Conservation (phyloP, 768 basidiomycete species). For the Rhodotorula diobovata region DNA sequence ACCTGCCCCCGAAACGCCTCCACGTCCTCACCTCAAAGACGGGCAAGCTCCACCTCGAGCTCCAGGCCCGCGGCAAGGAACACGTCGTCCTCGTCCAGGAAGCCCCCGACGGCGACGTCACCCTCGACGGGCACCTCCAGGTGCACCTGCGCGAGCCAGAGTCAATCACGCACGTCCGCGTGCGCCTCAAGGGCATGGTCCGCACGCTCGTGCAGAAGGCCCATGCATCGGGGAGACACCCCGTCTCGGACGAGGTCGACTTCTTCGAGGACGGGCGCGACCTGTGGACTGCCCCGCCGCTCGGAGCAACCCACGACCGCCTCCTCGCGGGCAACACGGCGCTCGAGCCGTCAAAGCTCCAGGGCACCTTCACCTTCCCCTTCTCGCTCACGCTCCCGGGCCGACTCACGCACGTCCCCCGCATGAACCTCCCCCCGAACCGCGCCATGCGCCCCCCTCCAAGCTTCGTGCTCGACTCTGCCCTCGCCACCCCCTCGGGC, state of each 20-base stretch:
- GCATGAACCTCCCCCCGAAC: not conserved
- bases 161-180: constrained; percentile 17
- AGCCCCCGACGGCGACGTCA: not conserved
- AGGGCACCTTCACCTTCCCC: constrained; percentile 27
- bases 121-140: constrained; percentile 5
- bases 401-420: constrained; percentile 1
- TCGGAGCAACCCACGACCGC: not conserved
- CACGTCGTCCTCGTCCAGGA: constrained; percentile 27
- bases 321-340: constrained; percentile 18
- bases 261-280: constrained; percentile 14
- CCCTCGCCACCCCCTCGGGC: not conserved
- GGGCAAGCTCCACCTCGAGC: constrained; percentile 18
- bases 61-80: constrained; percentile 15
- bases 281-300: constrained; percentile 5
- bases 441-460: constrained; percentile 23
- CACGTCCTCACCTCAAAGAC: constrained; percentile 16
- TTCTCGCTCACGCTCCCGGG: constrained; percentile 23
- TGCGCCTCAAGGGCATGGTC: constrained; percentile 34
- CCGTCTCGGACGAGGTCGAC: constrained; percentile 27
- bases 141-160: constrained; percentile 12
- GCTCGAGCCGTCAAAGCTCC: constrained; percentile 15
- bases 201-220: constrained; percentile 31
- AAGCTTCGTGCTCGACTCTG: constrained; percentile 26
- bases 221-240: constrained; percentile 17
- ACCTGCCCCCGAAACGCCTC: constrained; percentile 13